phyloP scores from a whole-genome alignment of 2,329 filamentous ascomycete species.

The Paraconiothyrium sp. region DNA sequence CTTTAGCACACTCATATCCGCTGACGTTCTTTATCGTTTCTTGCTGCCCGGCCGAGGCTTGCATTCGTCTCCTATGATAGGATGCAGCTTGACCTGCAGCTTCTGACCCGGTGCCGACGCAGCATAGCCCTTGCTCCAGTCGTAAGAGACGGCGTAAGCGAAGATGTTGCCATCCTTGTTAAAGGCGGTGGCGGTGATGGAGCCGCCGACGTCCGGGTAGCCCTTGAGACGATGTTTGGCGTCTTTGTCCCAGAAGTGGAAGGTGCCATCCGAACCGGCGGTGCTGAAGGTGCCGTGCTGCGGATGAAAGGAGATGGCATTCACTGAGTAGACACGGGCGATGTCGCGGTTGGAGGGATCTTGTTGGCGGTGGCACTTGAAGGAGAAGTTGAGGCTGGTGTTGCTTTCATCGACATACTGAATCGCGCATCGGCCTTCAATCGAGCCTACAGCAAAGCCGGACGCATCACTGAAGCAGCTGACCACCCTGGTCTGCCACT shows the following conservation, averaged over 20 bases:
- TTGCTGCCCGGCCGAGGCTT: constrained; percentile 59
- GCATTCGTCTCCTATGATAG: constrained; percentile 59
- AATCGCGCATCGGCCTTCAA: constrained; percentile 96
- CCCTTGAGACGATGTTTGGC: constrained; percentile 69
- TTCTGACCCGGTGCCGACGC: constrained; percentile 73
- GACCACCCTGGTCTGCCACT: constrained; percentile 97
- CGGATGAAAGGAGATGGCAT: constrained; percentile 97
- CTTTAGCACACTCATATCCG: neutral
- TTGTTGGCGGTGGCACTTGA: constrained; percentile 95
- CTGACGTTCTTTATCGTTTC: constrained; percentile 52
- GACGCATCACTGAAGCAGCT: constrained; percentile 93
- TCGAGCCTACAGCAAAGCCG: constrained; percentile 94
- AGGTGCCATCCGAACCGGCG: constrained; percentile 92
- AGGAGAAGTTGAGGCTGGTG: constrained; percentile 88
- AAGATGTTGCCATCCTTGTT: constrained; percentile 77
- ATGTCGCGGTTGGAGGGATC: constrained; percentile 70
- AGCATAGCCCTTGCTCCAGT: constrained; percentile 97
- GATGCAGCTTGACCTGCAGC: constrained; percentile 62
- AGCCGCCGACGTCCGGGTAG: constrained; percentile 71
- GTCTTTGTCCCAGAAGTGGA: constrained; percentile 89
- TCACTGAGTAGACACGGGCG: constrained; percentile 92
- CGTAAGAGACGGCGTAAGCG: constrained; percentile 82
- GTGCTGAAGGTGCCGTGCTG: constrained; percentile 98
- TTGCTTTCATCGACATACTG: constrained; percentile 99
- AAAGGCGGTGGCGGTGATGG: constrained; percentile 92